A percentile compares a stretch with the other conserved stretches of the same genome.
Evolutionary conservation across 2,329 filamentous ascomycete genomes (phyloP).

Genomic region (Aureobasidium melanogenum): DNA sequence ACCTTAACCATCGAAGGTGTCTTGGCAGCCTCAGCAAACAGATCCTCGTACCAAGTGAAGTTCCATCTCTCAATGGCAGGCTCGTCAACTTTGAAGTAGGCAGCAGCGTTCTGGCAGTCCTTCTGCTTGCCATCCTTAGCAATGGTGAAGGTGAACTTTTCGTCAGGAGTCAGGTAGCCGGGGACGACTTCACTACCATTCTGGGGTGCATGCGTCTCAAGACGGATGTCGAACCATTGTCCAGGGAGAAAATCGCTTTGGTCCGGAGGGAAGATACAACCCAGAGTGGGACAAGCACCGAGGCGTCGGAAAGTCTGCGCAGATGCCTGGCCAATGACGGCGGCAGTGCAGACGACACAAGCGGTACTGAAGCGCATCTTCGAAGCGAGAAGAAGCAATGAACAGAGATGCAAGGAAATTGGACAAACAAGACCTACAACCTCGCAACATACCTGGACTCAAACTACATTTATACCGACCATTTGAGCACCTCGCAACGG

Average conservation of each 20-base stretch:
- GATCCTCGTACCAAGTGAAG: conserved; percentile 76
- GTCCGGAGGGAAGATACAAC: conserved; percentile 48
- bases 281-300: conserved; percentile 47
- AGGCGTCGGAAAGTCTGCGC: conserved; percentile 50
- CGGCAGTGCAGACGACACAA: conserved; percentile 7
- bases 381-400: neutral
- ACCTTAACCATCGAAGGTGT: conserved; percentile 69
- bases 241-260: conserved; percentile 74
- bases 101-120: conserved; percentile 44
- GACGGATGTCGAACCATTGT: conserved; percentile 74
- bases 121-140: conserved; percentile 47
- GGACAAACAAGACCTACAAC: neutral
- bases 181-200: conserved; percentile 75
- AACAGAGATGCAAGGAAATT: neutral
- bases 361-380: conserved; percentile 7
- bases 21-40: conserved; percentile 64
- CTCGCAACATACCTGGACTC: neutral
- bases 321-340: conserved; percentile 12
- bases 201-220: conserved; percentile 71
- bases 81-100: conserved; percentile 62
- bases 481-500: neutral
- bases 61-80: conserved; percentile 71
- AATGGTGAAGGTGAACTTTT: conserved; percentile 67
- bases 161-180: conserved; percentile 51
- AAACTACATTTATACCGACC: neutral